phyloP scores from a whole-genome alignment of 176 grass and related monocot genomes.

The Microstegium vimineum region DNA sequence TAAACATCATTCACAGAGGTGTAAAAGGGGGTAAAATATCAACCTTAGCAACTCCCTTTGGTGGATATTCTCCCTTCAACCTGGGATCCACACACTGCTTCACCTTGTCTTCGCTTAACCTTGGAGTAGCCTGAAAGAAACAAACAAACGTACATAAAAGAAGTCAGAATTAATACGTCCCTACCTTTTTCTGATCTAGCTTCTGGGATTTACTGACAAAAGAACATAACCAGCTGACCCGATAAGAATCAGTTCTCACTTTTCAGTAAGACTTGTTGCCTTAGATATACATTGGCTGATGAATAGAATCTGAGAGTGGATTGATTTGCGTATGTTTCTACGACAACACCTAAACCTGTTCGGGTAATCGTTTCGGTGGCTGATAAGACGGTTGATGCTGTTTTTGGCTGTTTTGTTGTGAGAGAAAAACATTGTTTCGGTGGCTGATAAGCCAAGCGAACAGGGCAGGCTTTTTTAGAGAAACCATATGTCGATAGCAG shows the following conservation, averaged over 20 bases:
- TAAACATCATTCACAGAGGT: background rate
- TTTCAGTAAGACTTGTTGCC: background rate
- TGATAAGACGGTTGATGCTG: too few species aligned
- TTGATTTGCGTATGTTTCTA: background rate
- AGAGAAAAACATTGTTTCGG: too few species aligned
- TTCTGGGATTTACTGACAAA: background rate
- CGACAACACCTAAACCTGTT: background rate
- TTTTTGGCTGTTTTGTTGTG: too few species aligned
- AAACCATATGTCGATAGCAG: background rate
- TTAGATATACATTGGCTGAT: slow-evolving; percentile 6
- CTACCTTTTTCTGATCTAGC: background rate
- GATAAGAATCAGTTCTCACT: background rate
- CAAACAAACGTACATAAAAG: background rate
- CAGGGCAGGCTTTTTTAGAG: background rate
- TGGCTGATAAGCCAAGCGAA: too few species aligned
- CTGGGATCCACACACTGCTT: slow-evolving; percentile 66
- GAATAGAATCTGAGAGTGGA: background rate
- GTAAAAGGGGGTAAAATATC: background rate
- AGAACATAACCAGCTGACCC: background rate
- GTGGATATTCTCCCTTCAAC: slow-evolving; percentile 56
- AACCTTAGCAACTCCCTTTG: slow-evolving; percentile 58
- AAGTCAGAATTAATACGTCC: slow-evolving; percentile 1
- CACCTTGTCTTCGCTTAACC: slow-evolving; percentile 58
- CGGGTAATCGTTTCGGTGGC: too few species aligned
- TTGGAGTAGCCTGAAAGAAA: slow-evolving; percentile 50